These are phyloP conservation scores for Tetrapisispora arboricola DNA, from an alignment of 805 yeast genomes.

Conservation along the genomic window DNA sequence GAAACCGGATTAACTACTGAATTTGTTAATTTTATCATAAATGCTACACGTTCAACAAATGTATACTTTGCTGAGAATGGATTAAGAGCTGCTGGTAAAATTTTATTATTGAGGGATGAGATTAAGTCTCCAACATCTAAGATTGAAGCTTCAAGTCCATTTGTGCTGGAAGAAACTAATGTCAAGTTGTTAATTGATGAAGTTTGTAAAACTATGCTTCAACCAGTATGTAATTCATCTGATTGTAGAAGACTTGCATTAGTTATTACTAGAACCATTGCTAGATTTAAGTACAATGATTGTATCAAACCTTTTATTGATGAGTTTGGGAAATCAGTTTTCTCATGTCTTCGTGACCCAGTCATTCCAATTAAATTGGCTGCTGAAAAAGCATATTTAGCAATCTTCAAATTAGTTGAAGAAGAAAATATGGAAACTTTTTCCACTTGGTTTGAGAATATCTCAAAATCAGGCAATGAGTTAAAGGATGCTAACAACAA, in stretches of 20 bases:
- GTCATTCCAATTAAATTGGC: constrained; percentile 87
- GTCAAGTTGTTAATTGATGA: constrained; percentile 37
- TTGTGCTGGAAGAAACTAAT: constrained; percentile 36
- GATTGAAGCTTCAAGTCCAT: constrained; percentile 21
- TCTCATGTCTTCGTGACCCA: constrained; percentile 76
- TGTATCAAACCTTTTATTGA: constrained; percentile 46
- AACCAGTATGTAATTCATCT: constrained; percentile 49
- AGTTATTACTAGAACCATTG: constrained; percentile 64
- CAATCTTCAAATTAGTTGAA: constrained; percentile 61
- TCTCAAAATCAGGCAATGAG: constrained; percentile 28
- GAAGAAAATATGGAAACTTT: constrained; percentile 47
- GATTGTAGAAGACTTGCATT: constrained; percentile 76
- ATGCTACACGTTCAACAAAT: constrained; percentile 32
- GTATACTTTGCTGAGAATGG: constrained; percentile 65
- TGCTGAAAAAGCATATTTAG: constrained; percentile 80
- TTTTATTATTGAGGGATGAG: constrained; percentile 45
- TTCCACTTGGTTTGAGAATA: constrained; percentile 50
- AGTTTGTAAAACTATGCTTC: constrained; percentile 38
- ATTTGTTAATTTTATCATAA: constrained; percentile 39
- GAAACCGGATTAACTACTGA: constrained; percentile 40
- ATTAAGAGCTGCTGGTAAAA: constrained; percentile 71
- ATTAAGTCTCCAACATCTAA: constrained; percentile 28
- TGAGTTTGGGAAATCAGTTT: constrained; percentile 58
- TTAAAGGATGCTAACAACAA: constrained; percentile 34
- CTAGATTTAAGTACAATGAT: constrained; percentile 45